phyloP scores from a whole-genome alignment of 176 grass and related monocot genomes.

The Eleusine indica region DNA sequence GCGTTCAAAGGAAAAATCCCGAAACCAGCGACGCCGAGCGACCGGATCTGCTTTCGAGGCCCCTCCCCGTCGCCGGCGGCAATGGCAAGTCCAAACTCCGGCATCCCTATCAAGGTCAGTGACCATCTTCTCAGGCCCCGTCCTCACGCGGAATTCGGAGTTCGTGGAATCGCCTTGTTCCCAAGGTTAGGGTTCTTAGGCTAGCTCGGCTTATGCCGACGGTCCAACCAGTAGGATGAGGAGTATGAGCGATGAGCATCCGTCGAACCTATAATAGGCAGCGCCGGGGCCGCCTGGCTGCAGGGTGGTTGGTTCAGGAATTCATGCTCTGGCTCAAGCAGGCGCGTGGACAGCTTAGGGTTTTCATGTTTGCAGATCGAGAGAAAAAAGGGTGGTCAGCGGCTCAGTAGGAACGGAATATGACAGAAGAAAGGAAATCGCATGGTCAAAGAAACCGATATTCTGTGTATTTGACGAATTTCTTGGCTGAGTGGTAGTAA shows the following conservation, averaged over 20 bases:
- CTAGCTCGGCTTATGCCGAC: neutral
- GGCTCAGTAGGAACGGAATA: neutral
- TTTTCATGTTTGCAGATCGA: neutral
- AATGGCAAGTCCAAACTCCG: constrained; percentile 45
- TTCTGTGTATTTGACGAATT: neutral
- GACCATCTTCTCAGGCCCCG: neutral
- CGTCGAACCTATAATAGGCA: neutral
- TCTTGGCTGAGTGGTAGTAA: neutral
- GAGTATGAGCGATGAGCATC: no score
- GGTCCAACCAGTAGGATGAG: neutral
- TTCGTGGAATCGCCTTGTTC: neutral
- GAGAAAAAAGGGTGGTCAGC: neutral
- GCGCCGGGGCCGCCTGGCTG: no score
- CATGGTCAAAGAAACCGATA: neutral
- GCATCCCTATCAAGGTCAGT: constrained; percentile 50
- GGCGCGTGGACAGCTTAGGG: neutral
- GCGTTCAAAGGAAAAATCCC: neutral
- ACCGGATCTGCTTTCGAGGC: constrained; percentile 23
- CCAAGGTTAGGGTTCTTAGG: neutral
- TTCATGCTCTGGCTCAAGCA: neutral
- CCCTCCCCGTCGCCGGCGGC: constrained; percentile 12
- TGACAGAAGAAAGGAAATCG: neutral
- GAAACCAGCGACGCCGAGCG: neutral
- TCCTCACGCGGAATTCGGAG: neutral
- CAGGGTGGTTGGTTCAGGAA: no score